Conservation (phyloP, 2,329 filamentous ascomycete species). For the Botrytis pseudocinerea region DNA sequence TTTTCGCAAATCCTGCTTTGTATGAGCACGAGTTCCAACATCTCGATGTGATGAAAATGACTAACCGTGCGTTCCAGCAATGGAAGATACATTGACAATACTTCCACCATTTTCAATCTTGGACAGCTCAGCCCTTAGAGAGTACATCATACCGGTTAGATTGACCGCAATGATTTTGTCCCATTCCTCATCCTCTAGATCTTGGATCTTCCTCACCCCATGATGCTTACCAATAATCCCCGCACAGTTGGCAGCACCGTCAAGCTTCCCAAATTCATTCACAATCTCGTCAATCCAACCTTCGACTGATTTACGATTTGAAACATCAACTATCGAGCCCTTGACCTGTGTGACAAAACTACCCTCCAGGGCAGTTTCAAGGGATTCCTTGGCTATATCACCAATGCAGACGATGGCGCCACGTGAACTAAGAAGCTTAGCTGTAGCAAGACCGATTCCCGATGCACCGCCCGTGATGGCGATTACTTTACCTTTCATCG, state of each 20-base stretch:
- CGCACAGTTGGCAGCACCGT: conserved; percentile 55
- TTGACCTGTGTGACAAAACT: neutral
- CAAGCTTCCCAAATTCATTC: conserved; percentile 42
- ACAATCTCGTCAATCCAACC: conserved; percentile 44
- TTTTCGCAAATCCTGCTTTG: conserved; percentile 39
- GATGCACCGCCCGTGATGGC: conserved; percentile 78
- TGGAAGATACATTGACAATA: conserved; percentile 48
- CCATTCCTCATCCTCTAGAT: conserved; percentile 44
- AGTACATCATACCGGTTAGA: conserved; percentile 44
- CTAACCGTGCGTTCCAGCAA: conserved; percentile 50
- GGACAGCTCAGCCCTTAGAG: conserved; percentile 43
- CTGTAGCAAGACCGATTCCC: conserved; percentile 74
- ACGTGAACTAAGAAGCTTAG: conserved; percentile 47
- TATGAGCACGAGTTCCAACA: conserved; percentile 25
- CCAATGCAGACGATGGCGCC: conserved; percentile 36
- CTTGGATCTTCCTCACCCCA: conserved; percentile 37
- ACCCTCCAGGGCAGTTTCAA: conserved; percentile 35
- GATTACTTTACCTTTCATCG: conserved; percentile 54
- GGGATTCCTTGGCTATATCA: conserved; percentile 28
- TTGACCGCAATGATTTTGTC: conserved; percentile 44
- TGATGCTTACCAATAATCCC: conserved; percentile 43
- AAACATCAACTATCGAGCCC: conserved; percentile 35
- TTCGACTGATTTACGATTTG: conserved; percentile 39
- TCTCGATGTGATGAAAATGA: neutral
- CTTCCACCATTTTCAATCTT: conserved; percentile 44